phyloP scores from a whole-genome alignment of 805 yeast genomes.

The Candida lessepsii region DNA sequence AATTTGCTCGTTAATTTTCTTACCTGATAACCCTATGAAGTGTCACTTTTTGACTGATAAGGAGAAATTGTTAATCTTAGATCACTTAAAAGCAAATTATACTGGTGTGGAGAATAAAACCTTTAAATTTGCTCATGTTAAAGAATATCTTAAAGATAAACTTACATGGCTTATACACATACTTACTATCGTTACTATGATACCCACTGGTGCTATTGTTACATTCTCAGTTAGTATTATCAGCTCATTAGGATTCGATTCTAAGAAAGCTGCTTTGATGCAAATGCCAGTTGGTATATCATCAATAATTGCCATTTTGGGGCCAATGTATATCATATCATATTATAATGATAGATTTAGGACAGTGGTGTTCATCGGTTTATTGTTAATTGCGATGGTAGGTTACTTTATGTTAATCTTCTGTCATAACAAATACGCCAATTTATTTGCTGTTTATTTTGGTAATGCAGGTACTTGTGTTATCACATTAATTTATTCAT shows the following conservation, averaged over 20 bases:
- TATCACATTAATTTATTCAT: slow-evolving; percentile 56
- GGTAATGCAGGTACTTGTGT: slow-evolving; percentile 56
- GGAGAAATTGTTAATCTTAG: slow-evolving; percentile 43
- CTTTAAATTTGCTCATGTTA: slow-evolving; percentile 44
- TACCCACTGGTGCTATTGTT: slow-evolving; percentile 52
- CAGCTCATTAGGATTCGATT: slow-evolving; percentile 49
- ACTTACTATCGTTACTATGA: slow-evolving; percentile 46
- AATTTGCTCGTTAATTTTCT: slow-evolving; percentile 34
- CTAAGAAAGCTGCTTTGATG: slow-evolving; percentile 44
- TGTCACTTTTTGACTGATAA: slow-evolving; percentile 38
- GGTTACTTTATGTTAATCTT: slow-evolving; percentile 45
- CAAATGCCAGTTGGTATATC: slow-evolving; percentile 61
- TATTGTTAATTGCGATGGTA: slow-evolving; percentile 34
- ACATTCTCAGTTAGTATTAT: slow-evolving; percentile 54
- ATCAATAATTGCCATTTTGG: slow-evolving; percentile 32
- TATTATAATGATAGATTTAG: slow-evolving; percentile 22
- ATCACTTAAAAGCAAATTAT: slow-evolving; percentile 46
- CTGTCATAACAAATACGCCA: slow-evolving; percentile 40
- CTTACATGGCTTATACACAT: slow-evolving; percentile 51
- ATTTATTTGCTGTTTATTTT: slow-evolving; percentile 48
- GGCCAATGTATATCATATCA: slow-evolving; percentile 32
- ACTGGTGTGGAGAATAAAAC: slow-evolving; percentile 52
- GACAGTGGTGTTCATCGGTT: slow-evolving; percentile 26
- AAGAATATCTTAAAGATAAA: slow-evolving; percentile 37
- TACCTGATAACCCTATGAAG: slow-evolving; percentile 50